Evolutionary conservation across 331 rosid genomes (phyloP), one percentile per base, ranked within the genome.

Genomic region (Prunus yedoensis): DNA sequence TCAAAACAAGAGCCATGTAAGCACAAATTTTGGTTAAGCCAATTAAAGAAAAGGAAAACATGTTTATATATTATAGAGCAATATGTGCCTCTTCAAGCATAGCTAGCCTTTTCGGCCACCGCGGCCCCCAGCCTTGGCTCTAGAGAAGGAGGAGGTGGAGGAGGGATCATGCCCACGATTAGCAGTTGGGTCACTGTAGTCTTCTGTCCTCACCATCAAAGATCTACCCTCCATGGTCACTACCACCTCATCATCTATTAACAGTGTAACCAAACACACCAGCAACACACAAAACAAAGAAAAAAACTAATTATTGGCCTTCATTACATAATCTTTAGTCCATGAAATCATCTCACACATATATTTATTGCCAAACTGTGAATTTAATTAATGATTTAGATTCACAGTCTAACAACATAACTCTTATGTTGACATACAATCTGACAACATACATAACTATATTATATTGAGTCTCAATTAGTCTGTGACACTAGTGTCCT

Each of bases 111-210:
- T 73, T 12, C 54, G 69, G 82, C 78, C 21, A 68, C 17, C 23
- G 6, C 54, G 41, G 18, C 54, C 28, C 4, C 78, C 32, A 1
- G 58, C 18, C 4, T 2, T 69, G 70, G 10, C 18, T 28, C 7
- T 32, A 2, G 77, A 35, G 38, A 35, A 25, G 25, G 25, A 52
- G 58, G 52, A 16, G 60, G 21, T 21, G 21, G 77, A 12, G 1
- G 60, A 18, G 8, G 87, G 87, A 80, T 76, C 81, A n/a, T 83
- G 87, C 3, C 71, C 83, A 9, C 38, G 80, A 74, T 90, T 90
- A 41, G 93, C 90, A 6, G 77, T 74, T 17, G 88, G 53, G 50
- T 76, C 85, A 2, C 62, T 81, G 28, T 88, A 90, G 83, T 90
- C 96, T 51, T 87, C 32, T 2, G 69, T 74, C 21, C 67, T 68